Evolutionary conservation across 2,329 filamentous ascomycete genomes (phyloP), one percentile per base, ranked within the genome.

Genomic region (Sclerotinia glacialis): DNA sequence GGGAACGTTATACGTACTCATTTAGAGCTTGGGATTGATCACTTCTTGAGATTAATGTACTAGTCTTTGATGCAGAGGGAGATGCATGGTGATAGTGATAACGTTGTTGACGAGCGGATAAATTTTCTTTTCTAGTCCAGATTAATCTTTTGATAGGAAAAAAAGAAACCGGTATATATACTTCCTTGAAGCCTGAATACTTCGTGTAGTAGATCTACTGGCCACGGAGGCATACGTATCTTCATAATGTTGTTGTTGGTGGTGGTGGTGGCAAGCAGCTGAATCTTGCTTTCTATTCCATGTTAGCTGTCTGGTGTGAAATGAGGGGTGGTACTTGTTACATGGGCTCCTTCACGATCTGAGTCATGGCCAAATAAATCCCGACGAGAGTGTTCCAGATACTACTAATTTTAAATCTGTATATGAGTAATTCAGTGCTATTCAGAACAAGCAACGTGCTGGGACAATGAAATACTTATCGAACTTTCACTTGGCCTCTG

Each of bases 331-430:
- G 3, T 53, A 53, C 26, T 53, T 21, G 12, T 8, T 54, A 54
- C 28, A n/a, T 54, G 3, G 5, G 5, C 5, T 21, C 5, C 2
- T 54, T 34, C 52, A 12, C 11, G 23, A 5, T 9, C 21, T n/a
- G 52, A 14, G 9, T 3, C 31, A 37, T 54, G 21, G 2, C 37
- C 8, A 2, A 7, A 2, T 37, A 6, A 14, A 34, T 3, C 6
- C 21, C 6, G 52, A 54, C 5, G 5, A 2, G 8, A n/a, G 18
- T 54, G 18, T 28, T 49, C 21, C n/a, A 54, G 28, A n/a, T 2
- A 23, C 11, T 54, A 37, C 31, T 5, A 1, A 21, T 21, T 21
- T 9, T n/a, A 0, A 34, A n/a, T 1, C 1, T 1, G 5, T 16
- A 23, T 37, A 5, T 54, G 21, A 7, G 18, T n/a, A 2, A 5